phyloP scores from a whole-genome alignment of 441 rosid genomes.

The Codiaeum variegatum region DNA sequence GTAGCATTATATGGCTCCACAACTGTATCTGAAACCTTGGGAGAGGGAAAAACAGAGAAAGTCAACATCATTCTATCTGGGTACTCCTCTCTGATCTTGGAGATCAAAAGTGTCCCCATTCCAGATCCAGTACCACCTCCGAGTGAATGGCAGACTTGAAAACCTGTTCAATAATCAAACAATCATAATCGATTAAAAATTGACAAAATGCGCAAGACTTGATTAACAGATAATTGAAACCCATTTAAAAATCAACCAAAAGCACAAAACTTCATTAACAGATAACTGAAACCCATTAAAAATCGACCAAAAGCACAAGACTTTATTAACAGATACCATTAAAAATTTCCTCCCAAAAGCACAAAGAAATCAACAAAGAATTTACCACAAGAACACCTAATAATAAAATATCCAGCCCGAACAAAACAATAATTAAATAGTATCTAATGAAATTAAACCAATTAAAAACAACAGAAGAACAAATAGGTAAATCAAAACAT shows the following conservation, averaged over 20 bases:
- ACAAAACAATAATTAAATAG: no score
- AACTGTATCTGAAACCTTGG: constrained; percentile 78
- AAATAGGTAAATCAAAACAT: not conserved
- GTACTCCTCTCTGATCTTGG: constrained; percentile 75
- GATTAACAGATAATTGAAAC: not conserved
- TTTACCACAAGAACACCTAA: no score
- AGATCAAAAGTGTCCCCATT: constrained; percentile 76
- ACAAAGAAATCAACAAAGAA: no score
- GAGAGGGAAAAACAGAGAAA: constrained; percentile 70
- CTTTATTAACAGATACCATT: not conserved
- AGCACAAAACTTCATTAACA: not conserved
- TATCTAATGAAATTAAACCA: not conserved
- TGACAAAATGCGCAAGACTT: not conserved
- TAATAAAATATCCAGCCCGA: no score
- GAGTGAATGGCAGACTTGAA: constrained; percentile 73
- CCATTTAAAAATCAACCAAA: not conserved
- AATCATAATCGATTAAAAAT: not conserved
- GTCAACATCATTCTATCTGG: constrained; percentile 83
- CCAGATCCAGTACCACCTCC: constrained; percentile 87
- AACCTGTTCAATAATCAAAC: constrained; percentile 36
- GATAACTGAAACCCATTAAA: not conserved
- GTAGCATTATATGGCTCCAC: constrained; percentile 86
- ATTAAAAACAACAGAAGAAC: not conserved
- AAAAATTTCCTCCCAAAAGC: no score
- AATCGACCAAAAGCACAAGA: not conserved